Conservation (phyloP, 805 yeast species). For the Metschnikowia drakensbergensis region DNA sequence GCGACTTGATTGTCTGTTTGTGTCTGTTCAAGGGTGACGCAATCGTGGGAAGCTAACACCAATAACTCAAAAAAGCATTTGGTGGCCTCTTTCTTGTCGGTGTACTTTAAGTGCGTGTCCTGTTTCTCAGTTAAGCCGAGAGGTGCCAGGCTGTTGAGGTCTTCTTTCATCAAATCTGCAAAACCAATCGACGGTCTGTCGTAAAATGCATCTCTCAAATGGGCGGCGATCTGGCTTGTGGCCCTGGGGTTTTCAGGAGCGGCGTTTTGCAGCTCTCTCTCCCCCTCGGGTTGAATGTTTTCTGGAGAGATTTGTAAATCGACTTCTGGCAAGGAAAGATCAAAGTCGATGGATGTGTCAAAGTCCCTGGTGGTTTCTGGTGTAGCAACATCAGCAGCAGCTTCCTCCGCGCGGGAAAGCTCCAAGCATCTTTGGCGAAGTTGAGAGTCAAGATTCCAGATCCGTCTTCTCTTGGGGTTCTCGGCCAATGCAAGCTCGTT, state of each 20-base stretch:
- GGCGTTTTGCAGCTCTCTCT: conserved; percentile 18
- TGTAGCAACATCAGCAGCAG: conserved; percentile 2
- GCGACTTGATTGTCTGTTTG: conserved; percentile 37
- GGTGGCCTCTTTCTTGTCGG: conserved; percentile 57
- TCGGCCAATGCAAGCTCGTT: conserved; percentile 32
- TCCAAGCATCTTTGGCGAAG: conserved; percentile 29
- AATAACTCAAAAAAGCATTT: conserved; percentile 77
- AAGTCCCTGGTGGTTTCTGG: conserved; percentile 9
- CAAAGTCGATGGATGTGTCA: conserved; percentile 24
- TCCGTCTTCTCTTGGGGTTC: conserved; percentile 26
- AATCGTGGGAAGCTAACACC: conserved; percentile 75
- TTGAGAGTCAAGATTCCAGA: conserved; percentile 29
- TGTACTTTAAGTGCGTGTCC: conserved; percentile 20
- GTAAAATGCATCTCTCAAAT: conserved; percentile 36
- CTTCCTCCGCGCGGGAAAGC: conserved; percentile 22
- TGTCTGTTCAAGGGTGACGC: conserved; percentile 59
- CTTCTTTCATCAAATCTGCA: conserved; percentile 39
- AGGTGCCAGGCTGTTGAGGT: conserved; percentile 19
- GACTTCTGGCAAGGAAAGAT: conserved; percentile 25
- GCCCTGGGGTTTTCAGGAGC: conserved; percentile 39
- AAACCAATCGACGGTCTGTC: conserved; percentile 25
- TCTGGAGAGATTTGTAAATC: conserved; percentile 19
- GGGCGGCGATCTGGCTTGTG: conserved; percentile 52
- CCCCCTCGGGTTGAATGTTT: conserved; percentile 8
- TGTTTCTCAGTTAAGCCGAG: conserved; percentile 19